These are phyloP conservation scores for Guadua angustifolia DNA, from an alignment of 176 grass and related monocot species.

Conservation along the genomic window DNA sequence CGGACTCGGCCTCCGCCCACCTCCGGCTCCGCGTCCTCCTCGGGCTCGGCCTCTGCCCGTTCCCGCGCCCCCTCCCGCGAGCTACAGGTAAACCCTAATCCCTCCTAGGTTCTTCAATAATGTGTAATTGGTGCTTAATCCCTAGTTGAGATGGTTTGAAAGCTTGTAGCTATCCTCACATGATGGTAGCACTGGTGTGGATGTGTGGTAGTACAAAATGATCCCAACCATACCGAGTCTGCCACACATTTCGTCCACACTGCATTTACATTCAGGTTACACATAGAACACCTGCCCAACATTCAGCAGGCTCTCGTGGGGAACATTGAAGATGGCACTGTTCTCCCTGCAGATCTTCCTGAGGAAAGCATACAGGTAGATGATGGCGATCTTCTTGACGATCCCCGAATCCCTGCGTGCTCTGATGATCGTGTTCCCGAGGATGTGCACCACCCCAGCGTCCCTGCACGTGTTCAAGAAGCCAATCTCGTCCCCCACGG, in stretches of 20 bases:
- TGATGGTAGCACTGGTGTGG: no score
- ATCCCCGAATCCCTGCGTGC: conserved; percentile 61
- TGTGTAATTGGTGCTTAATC: no score
- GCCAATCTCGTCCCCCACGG: conserved; percentile 54
- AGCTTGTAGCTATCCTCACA: no score
- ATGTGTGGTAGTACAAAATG: no score
- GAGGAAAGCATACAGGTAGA: conserved; percentile 78
- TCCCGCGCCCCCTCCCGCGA: no score
- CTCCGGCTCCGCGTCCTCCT: no score
- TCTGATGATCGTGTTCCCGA: conserved; percentile 76
- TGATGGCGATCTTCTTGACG: conserved; percentile 63
- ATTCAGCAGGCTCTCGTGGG: conserved; percentile 79
- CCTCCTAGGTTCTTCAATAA: no score
- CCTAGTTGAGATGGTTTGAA: no score
- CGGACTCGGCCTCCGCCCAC: no score
- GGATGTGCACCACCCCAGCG: conserved; percentile 78
- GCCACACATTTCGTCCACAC: background rate
- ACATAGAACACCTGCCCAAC: conserved; percentile 87
- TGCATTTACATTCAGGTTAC: conserved; percentile 31
- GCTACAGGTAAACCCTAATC: no score
- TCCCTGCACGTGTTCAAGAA: conserved; percentile 74
- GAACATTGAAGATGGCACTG: conserved; percentile 77
- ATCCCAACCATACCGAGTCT: no score
- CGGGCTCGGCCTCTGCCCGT: no score
- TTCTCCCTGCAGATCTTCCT: conserved; percentile 82